phyloP scores from a whole-genome alignment of 2,329 filamentous ascomycete genomes.

The Claviceps sp. region DNA sequence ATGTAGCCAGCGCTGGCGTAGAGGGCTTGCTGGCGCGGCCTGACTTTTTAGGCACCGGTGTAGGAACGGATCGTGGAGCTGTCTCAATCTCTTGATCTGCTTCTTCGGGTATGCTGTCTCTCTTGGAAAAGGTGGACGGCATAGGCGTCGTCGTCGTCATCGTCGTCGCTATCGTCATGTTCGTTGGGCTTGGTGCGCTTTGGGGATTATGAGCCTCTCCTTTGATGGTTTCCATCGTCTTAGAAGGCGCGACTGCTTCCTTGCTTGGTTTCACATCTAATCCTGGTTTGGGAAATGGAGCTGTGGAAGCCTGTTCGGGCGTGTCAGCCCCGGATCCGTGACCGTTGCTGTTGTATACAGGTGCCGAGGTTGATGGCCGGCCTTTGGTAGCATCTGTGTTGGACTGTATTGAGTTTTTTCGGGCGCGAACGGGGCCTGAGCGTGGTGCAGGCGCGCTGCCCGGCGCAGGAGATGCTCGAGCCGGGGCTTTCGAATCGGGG shows the following conservation, averaged over 20 bases:
- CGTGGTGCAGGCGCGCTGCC: constrained; percentile 37
- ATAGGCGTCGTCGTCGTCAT: constrained; percentile 10
- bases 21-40: constrained; percentile 54
- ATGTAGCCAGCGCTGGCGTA: constrained; percentile 46
- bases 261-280: constrained; percentile 36
- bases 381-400: constrained; percentile 37
- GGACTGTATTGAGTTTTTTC: constrained; percentile 62
- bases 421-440: constrained; percentile 55
- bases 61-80: constrained; percentile 23
- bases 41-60: constrained; percentile 48
- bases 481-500: constrained; percentile 42
- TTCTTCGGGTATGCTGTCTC: constrained; percentile 28
- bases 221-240: constrained; percentile 18
- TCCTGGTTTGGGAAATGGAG: constrained; percentile 16
- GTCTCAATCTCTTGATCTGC: constrained; percentile 25
- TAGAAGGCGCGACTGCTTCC: constrained; percentile 27
- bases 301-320: constrained; percentile 23
- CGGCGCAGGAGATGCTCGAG: constrained; percentile 47
- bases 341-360: constrained; percentile 45
- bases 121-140: constrained; percentile 21
- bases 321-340: constrained; percentile 23
- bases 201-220: constrained; percentile 21
- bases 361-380: constrained; percentile 7
- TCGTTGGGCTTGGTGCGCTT: constrained; percentile 11
- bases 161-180: constrained; percentile 9